These are phyloP conservation scores for Geosmithia morbida DNA, from an alignment of 2,329 filamentous ascomycete genomes.

Conservation along the genomic window DNA sequence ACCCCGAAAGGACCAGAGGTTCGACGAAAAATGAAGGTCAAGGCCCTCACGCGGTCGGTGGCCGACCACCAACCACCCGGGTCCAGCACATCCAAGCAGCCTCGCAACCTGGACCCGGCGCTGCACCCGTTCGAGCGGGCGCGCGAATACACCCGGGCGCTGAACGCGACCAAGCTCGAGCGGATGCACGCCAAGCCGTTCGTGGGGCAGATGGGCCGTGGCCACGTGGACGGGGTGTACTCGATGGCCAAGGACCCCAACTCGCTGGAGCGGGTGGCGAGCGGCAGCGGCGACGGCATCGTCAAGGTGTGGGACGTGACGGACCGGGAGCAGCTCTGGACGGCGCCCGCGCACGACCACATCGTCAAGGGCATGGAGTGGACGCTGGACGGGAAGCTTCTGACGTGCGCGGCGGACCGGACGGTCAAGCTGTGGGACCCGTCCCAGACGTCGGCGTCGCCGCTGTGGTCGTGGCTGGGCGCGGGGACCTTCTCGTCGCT, in stretches of 20 bases:
- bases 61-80: conserved; percentile 52
- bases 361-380: conserved; percentile 86
- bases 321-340: conserved; percentile 56
- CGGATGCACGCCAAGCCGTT: conserved; percentile 72
- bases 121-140: conserved; percentile 86
- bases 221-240: conserved; percentile 82
- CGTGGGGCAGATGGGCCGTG: conserved; percentile 70
- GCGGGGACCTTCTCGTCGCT: conserved; percentile 69
- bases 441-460: conserved; percentile 59
- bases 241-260: conserved; percentile 67
- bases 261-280: conserved; percentile 60
- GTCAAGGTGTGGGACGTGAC: conserved; percentile 84
- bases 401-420: conserved; percentile 77
- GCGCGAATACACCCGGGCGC: conserved; percentile 48
- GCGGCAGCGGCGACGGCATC: conserved; percentile 80
- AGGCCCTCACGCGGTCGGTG: conserved; percentile 51
- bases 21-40: conserved; percentile 45
- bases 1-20: no score
- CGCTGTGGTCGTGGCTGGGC: conserved; percentile 74
- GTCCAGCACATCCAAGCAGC: conserved; percentile 47
- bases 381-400: conserved; percentile 70
- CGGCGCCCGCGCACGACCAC: conserved; percentile 76
- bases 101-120: conserved; percentile 66
- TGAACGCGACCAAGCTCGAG: conserved; percentile 79
- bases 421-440: conserved; percentile 88